Base-by-base conservation (phyloP, 768 basidiomycete species). In the Hydnomerulius pinastri region DNA sequence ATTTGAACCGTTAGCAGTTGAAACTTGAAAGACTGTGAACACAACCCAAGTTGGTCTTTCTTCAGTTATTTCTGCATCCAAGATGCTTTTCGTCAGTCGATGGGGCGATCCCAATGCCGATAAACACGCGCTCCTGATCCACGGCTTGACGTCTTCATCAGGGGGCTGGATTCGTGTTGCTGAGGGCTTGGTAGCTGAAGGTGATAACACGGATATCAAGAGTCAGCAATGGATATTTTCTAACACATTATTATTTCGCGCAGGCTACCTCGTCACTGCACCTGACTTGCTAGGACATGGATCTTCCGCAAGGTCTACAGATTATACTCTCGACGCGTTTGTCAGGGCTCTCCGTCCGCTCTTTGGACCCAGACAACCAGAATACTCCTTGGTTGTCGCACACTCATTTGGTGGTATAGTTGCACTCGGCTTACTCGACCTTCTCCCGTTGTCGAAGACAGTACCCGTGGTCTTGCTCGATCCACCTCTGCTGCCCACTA, bases 201-300 rank as follows among this genome's bases (percentile, higher is more conserved):
- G 53, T 54, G 50, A 24, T 29, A n/a, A 4, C 39, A 4, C 8
- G 4, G 11, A n/a, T 6, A 4, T 4, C 39, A 4, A 25, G 13
- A 25, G 4, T 13, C 33, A 35, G 13, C 7, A 30, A 35, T 35
- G 5, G 12, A 32, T 4, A 35, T 35, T 13, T 5, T 5, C 12
- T 35, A 13, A 17, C 4, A 35, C 13, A 17, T 13, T 35, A 35
- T 13, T 35, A 35, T 35, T 5, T 35, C 33, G 17, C 33, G 13
- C 50, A 67, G 67, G 62, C 25, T 64, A 56, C 21, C 51, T 56
- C 17, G 62, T 64, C 32, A 50, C 25, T 0, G 65, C 62, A n/a
- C 65, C 65, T 4, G 60, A 60, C 35, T 25, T 60, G 2, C 56
- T 64, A 18, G 60, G 59, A 8, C 66, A 66, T 17, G 61, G 55